Base-by-base conservation (phyloP, 495 filamentous ascomycete genomes). In the Penicillium desertorum region DNA sequence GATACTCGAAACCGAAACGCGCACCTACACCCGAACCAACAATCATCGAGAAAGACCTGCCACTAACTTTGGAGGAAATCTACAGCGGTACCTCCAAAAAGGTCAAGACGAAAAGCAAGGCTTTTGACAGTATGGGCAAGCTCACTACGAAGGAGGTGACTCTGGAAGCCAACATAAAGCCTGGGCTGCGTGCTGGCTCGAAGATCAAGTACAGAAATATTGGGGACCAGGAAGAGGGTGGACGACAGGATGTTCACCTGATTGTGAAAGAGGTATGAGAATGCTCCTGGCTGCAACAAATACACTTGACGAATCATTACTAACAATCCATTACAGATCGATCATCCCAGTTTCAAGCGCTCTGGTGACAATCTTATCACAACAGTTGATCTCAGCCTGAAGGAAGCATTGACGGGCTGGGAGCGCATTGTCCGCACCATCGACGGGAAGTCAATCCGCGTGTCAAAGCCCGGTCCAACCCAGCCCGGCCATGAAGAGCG, bases 201-300 rank as follows among this genome's bases (percentile, higher is more conserved):
- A 98, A 97, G 81, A 95, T 98, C 63, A 96, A 96, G 76, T 98
- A 95, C 67, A 88, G 89, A 72, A 90, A 92, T 29, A 90, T 98
- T 30, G 94, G 95, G 2, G 95, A 98, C 71, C 92, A 97, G 68
- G 92, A 96, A 60, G 94, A 98, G 68, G 94, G 95, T 29, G 92
- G 92, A n/a, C 88, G 90, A 54, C 95, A 98, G 72, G 95, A 98
- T 75, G 71, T 98, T 44, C 92, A 96, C 69, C 91, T 98, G 62
- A 86, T 98, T 48, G 85, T 98, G 9, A 86, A 89, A 65, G 92
- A 97, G 88, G 92, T 96, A 85, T 73, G 87, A 74, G 30, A 56
- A 42, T 17, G 9, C 16, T 20, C 34, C 25, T 9, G 22, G 4
- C 20, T 29, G 5, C n/a, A 20, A 14, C n/a, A 32, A 19, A 16